Base-by-base conservation (phyloP, 768 basidiomycete genomes). In the Plicaturopsis crispa region DNA sequence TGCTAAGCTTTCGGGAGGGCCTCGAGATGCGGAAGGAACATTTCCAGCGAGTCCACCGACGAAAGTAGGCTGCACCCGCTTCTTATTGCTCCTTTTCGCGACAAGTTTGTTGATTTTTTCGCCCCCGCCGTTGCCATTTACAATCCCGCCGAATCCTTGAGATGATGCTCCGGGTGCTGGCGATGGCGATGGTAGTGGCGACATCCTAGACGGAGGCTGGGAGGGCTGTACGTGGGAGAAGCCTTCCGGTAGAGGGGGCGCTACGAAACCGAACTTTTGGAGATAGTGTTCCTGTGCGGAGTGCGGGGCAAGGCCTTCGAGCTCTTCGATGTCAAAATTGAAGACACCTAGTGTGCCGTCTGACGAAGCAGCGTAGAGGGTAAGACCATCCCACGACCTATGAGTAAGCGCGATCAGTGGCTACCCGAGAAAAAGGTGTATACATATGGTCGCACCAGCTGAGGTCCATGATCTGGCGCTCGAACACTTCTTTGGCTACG, bases 261-360 rank as follows among this genome's bases (percentile, higher is more conserved):
- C 57, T 4, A 64, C 59, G 54, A 89, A 90, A 21, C 80, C 82
- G 52, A 89, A 91, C 52, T 87, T 87, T 34, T 78, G 74, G 12
- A 91, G 66, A 55, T 91, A 91, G 48, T 84, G 74, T 49, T 77
- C 76, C 55, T 89, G 87, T 8, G 80, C 80, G 7, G 69, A 66
- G 49, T 74, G 72, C 3, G 82, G 76, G 2, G 85, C 80, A 24
- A 90, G 82, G 23, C 88, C 88, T 53, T 87, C 85, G 2, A 88
- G 63, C 57, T 90, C 89, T 22, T 79, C 75, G 2, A 75, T 54
- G 30, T 85, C 81, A 50, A 98, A 98, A 47, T 74, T 70, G 61
- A 96, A 87, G 2, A 83, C 89, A 1, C 81, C 89, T 39, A 98
- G 78, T 0, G 92, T 92, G 2, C 96, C 96, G 54, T 99, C 96